These are phyloP conservation scores for Lyophyllum decastes DNA, from an alignment of 768 basidiomycete genomes.

Conservation along the genomic window DNA sequence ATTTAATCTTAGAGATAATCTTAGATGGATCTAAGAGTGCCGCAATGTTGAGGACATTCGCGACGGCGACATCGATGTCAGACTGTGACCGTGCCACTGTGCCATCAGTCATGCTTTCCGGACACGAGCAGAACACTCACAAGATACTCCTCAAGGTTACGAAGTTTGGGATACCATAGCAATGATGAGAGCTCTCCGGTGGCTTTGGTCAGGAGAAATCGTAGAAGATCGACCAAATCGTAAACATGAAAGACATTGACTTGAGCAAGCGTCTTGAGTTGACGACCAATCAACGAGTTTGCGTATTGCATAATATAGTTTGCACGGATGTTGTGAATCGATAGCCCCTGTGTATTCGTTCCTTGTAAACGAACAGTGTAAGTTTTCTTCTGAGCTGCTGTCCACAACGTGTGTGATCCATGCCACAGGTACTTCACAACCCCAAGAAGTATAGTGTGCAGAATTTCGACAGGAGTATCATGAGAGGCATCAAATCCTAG, in stretches of 20 bases:
- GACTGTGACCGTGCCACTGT: constrained; percentile 13
- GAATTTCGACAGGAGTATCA: constrained; percentile 43
- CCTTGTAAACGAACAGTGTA: constrained; percentile 33
- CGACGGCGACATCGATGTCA: constrained; percentile 28
- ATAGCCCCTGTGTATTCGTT: constrained; percentile 29
- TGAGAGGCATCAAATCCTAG: constrained; percentile 29
- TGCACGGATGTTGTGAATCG: constrained; percentile 34
- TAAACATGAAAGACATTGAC: constrained; percentile 37
- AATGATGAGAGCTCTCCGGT: constrained; percentile 35
- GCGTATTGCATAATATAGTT: constrained; percentile 44
- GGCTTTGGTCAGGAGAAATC: constrained; percentile 30
- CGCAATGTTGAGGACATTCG: constrained; percentile 38
- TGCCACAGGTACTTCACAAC: constrained; percentile 46
- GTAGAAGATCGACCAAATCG: constrained; percentile 24
- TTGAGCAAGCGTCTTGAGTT: constrained; percentile 41
- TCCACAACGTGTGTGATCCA: constrained; percentile 31
- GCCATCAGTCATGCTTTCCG: not conserved
- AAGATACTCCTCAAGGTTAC: constrained; percentile 34
- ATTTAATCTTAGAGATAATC: not conserved
- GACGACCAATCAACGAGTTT: constrained; percentile 41
- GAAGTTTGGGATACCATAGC: constrained; percentile 44
- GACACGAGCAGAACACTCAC: constrained; percentile 16
- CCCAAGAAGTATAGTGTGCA: constrained; percentile 46
- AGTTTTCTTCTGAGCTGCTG: constrained; percentile 19
- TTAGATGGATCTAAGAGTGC: constrained; percentile 30